Evolutionary conservation across 2,329 filamentous ascomycete genomes (phyloP), one percentile per base, ranked within the genome.

Genomic region (Clarireedia homoeocarpa): DNA sequence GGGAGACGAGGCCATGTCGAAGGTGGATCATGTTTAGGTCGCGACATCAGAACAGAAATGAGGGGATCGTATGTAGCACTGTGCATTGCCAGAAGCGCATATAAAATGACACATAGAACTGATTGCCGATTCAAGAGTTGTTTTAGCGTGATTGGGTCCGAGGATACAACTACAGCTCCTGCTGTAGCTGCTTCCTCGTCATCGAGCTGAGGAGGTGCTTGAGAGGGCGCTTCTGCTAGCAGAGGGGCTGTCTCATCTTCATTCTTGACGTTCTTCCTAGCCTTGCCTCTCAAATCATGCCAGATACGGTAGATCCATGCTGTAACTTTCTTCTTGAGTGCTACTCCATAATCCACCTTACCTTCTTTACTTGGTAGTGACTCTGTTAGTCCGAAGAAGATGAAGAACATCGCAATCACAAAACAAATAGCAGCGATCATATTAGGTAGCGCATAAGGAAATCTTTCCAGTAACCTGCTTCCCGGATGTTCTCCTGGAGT

Each of bases 381-480:
- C 27, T 47, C 48, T 15, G 6, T 51, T 1, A 52, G 17, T 20
- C 53, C 12, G n/a, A 52, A 40, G 2, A 39, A 56, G 4, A 56
- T 30, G 7, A 50, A 12, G 12, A 52, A 39, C 4, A 46, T 15
- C 23, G 36, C 36, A 38, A 52, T 4, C 2, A 52, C 20, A 27
- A 55, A 51, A 17, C 39, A 47, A 14, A 12, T 20, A 4, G 53
- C n/a, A 3, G 23, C 27, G 30, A 52, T 56, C 7, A 52, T 36
- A 23, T 52, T 42, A 4, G 48, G 53, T 26, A 56, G 40, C 5
- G 53, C 48, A 34, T 45, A 52, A 34, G 48, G 30, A 9, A 26
- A 56, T 14, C 10, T 45, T 36, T 52, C 53, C 2, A 52, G n/a
- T 15, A 56, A 46, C 7, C 27, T 36, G 26, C 46, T 36, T n/a